Base-by-base conservation (phyloP, 1,139 yeast genomes). In the Saccharomyces pastorianus region DNA sequence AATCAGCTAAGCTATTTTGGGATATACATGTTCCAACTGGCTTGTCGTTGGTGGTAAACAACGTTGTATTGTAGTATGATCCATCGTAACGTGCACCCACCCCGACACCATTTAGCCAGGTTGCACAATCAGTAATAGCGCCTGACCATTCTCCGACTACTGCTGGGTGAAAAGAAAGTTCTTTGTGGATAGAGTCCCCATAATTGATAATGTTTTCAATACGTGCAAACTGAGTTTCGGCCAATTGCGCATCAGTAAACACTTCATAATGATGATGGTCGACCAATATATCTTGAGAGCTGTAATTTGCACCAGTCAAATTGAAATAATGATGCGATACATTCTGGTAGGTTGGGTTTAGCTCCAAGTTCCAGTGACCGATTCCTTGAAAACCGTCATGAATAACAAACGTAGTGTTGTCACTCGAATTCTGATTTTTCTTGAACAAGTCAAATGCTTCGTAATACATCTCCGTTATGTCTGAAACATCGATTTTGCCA, bases 241-340 rank as follows among this genome's bases (percentile, higher is more conserved):
- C 61, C 27, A 82, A 71, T 54, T 76, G 77, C 32, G 63, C 68
- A 11, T 71, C 71, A 0, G 78, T 73, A 64, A 83, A 83, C 4
- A 82, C 84, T 64, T 83, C 83, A 61, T 81, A 84, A 66, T 83
- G 88, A 65, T 82, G 86, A 65, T 83, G 87, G 52, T 83, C 76
- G 50, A 82, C 68, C 8, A 61, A 41, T 46, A 82, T 74, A 56
- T 78, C 73, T 54, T 72, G 69, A 53, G 73, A 70, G 51, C 68
- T 53, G 38, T 61, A 57, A 2, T 58, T 48, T 2, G 61, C 25
- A 28, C 61, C 56, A 9, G 58, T 57, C 20, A 61, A 48, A 46
- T 60, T 59, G 14, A 44, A 51, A 51, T 60, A 68, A 25, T 58
- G 57, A 7, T 50, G 46, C 0, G 71, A 64, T 1, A 65, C 66